Base-by-base conservation (phyloP, 345 rosid species). In the Dipteronia dyeriana region DNA sequence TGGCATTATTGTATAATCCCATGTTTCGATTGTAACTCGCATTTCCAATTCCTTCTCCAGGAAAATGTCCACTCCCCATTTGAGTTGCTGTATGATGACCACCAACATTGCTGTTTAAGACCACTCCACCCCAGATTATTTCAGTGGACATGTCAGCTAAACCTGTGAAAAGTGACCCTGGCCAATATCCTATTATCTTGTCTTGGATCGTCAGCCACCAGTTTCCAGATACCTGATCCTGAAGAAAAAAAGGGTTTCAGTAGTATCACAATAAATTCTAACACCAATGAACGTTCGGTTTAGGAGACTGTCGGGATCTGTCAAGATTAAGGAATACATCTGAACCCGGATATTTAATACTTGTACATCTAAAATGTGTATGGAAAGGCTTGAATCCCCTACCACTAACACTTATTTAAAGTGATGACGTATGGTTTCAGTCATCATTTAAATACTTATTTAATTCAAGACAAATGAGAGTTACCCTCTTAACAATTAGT, bases 51-150 rank as follows among this genome's bases (percentile, higher is more conserved):
- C 89, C 85, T 70, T 75, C 81, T 4, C 62, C 73, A 0, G 89
- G 80, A 22, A 86, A 88, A 71, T 67, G 82, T 0, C 88, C 88
- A 68, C 91, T 86, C 4, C 89, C 89, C 89, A 88, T 88, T 9
- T 81, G 73, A 19, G 88, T 85, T 0, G 68, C 12, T 0, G 87
- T 82, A 61, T 80, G 88, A 6, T 39, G 66, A 16, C 79, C 83
- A 0, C 29, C 61, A 4, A 68, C 9, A 7, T 23, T 22, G 11
- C 31, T 47, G 70, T 88, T 77, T 9, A 75, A 68, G 16, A 86
- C 20, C 81, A 86, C 91, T 1, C 91, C 90, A 17, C 91, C 90
- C 85, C 85, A 85, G 2, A 71, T 31, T 6, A 86, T 43, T 54
- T 62, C 61, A 1, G 29, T 23, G 2, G 87, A 38, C 82, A 66